Percentiles rank a stretch among this genome's conserved stretches.
Conservation (phyloP, 2,329 filamentous ascomycete genomes). For the Elsinoe perseae region DNA sequence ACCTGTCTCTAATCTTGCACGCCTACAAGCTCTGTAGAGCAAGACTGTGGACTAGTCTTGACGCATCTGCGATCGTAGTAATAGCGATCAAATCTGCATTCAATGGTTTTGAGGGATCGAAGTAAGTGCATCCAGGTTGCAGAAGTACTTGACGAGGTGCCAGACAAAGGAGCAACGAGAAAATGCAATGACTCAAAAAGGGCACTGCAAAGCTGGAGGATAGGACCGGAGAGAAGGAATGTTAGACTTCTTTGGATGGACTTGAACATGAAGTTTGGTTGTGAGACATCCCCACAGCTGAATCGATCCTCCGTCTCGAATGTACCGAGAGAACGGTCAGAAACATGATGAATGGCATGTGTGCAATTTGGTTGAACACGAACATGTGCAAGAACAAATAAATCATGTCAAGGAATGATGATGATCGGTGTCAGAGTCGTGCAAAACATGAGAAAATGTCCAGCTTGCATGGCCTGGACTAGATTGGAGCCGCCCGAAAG, state of each 20-base stretch:
- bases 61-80: no score
- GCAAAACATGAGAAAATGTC: neutral
- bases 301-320: neutral
- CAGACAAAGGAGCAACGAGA: no score
- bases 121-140: no score
- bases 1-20: constrained; percentile 48
- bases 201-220: neutral
- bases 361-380: neutral
- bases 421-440: neutral
- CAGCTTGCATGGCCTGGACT: neutral
- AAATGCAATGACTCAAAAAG: neutral
- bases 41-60: no score
- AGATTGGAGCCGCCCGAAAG: neutral
- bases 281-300: neutral
- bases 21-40: no score
- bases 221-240: neutral
- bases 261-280: neutral
- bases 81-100: no score
- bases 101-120: no score
- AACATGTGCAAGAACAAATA: neutral
- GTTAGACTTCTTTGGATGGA: neutral
- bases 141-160: no score
- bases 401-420: neutral
- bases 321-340: neutral
- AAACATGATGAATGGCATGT: neutral